Conservation (phyloP, 495 filamentous ascomycete species). For the Cercophora sp. region DNA sequence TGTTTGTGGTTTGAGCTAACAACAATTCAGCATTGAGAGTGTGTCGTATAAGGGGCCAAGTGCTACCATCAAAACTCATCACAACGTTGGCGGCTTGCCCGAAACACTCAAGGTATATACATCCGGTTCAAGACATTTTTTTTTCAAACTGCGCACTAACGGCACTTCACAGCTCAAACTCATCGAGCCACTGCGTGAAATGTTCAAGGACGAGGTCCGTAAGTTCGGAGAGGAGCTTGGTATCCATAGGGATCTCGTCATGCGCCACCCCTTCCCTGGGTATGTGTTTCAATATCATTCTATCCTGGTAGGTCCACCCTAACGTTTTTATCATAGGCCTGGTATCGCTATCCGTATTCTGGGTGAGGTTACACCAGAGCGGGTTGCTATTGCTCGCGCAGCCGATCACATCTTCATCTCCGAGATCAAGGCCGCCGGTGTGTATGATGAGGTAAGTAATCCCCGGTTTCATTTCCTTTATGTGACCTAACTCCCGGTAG, state of each 20-base stretch:
- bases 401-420: slow-evolving; percentile 88
- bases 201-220: slow-evolving; percentile 84
- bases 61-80: slow-evolving; percentile 45
- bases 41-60: slow-evolving; percentile 13
- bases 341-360: slow-evolving; percentile 87
- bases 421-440: slow-evolving; percentile 75
- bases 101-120: slow-evolving; percentile 14
- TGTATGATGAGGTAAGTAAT: slow-evolving; percentile 59
- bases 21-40: slow-evolving; percentile 7
- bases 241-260: slow-evolving; percentile 72
- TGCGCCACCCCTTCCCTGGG: slow-evolving; percentile 76
- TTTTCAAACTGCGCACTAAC: slow-evolving; percentile 20
- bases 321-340: slow-evolving; percentile 44
- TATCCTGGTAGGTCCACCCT: slow-evolving; percentile 13
- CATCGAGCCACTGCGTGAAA: slow-evolving; percentile 70
- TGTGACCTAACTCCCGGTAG: no score
- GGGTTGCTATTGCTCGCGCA: slow-evolving; percentile 73
- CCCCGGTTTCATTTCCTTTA: no score
- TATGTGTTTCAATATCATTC: background rate
- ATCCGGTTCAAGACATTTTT: background rate
- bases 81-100: slow-evolving; percentile 77
- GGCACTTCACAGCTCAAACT: slow-evolving; percentile 33
- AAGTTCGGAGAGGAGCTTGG: slow-evolving; percentile 72
- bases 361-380: slow-evolving; percentile 78
- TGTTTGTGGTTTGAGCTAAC: background rate